These are phyloP conservation scores for Ganoderma lucidum DNA, from an alignment of 1,284 basidiomycete genomes.

Conservation along the genomic window DNA sequence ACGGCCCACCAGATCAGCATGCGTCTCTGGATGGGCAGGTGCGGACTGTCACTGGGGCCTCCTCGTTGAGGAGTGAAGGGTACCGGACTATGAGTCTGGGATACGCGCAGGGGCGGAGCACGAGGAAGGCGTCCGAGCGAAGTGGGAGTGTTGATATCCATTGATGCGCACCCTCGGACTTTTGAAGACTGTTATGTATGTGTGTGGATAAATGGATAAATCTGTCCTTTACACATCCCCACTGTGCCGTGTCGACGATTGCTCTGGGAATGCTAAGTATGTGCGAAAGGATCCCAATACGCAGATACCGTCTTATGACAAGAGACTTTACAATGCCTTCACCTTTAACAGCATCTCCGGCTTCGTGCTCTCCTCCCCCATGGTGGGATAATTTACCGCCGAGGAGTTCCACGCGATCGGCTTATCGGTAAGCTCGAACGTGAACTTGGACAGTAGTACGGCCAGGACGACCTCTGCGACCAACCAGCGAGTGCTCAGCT, in stretches of 20 bases:
- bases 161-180: conserved; percentile 1
- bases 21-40: background rate
- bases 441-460: conserved; percentile 20
- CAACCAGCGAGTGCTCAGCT: background rate
- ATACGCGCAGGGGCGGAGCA: conserved; percentile 27
- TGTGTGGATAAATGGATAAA: background rate
- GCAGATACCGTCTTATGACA: background rate
- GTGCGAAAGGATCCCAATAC: background rate
- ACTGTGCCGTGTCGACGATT: background rate
- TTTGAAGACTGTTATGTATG: background rate
- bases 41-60: background rate
- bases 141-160: conserved; percentile 31
- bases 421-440: conserved; percentile 24
- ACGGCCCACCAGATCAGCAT: conserved; percentile 6
- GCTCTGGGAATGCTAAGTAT: background rate
- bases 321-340: background rate
- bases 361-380: conserved; percentile 30
- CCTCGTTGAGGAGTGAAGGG: conserved; percentile 16
- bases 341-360: conserved; percentile 32
- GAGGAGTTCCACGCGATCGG: conserved; percentile 35
- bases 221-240: background rate
- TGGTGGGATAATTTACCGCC: conserved; percentile 31
- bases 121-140: conserved; percentile 17
- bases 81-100: conserved; percentile 33
- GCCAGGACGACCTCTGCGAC: conserved; percentile 26